phyloP scores from a whole-genome alignment of 176 grass and related monocot genomes.

The Paspalum notatum region DNA sequence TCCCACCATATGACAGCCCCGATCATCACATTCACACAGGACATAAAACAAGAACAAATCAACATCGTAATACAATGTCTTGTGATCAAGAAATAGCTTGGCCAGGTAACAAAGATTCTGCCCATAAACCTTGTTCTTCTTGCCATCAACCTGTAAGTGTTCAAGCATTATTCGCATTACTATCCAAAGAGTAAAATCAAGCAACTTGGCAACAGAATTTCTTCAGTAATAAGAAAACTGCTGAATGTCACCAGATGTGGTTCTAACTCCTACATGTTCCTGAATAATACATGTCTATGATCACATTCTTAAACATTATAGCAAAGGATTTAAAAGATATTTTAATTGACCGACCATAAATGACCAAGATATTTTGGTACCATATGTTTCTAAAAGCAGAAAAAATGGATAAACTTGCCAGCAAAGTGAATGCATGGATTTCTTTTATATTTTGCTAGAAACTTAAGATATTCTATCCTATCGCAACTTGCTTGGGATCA shows the following conservation, averaged over 20 bases:
- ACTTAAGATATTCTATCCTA: background rate
- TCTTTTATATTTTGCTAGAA: conserved; percentile 15
- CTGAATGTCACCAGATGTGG: background rate
- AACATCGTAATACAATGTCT: conserved; percentile 95
- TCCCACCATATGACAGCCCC: conserved; percentile 99
- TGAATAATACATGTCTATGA: background rate
- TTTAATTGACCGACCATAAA: conserved; percentile 9
- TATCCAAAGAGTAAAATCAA: conserved; percentile 19
- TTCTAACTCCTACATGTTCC: background rate
- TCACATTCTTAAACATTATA: background rate
- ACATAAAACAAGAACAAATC: conserved; percentile 98
- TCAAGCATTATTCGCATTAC: conserved; percentile 22
- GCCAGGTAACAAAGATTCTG: conserved; percentile 98
- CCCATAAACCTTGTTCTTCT: conserved; percentile 98
- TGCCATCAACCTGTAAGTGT: conserved; percentile 86
- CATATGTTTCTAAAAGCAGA: conserved; percentile 4
- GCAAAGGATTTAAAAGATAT: background rate
- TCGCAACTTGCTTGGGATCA: background rate
- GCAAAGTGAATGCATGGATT: background rate
- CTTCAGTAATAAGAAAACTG: conserved; percentile 11
- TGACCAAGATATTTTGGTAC: background rate
- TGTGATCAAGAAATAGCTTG: conserved; percentile 98
- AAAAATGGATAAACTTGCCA: conserved; percentile 20
- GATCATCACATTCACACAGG: conserved; percentile 98
- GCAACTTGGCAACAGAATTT: background rate